Evolutionary conservation across 1,284 basidiomycete genomes (phyloP), one percentile per base, ranked within the genome.

Genomic region (Ustilago esculenta): DNA sequence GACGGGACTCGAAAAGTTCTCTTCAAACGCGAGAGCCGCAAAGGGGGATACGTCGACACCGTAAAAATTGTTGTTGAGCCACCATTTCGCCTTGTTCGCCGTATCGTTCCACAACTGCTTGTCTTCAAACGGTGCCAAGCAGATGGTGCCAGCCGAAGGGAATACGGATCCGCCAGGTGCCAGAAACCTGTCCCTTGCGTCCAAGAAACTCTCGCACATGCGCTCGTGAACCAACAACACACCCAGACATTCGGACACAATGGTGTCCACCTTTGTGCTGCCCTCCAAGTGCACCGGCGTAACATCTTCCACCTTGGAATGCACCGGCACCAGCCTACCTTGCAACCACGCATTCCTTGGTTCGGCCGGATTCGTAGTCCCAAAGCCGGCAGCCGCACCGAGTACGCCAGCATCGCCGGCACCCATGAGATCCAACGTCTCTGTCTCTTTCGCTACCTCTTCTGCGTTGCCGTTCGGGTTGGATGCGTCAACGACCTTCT

Each of bases 231-330:
- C 78, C 23, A 86, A 73, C 75, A 86, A 59, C 41, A 85, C 84
- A 4, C 85, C 85, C 11, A 86, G 83, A 23, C 85, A 85, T 67
- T 86, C 85, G 3, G 84, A 85, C n/a, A 86, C 82, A 45, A 86
- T 84, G 24, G 85, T 85, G 60, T 86, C 85, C 21, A 85, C 84
- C 68, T 84, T 79, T 21, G 77, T 42, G 24, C 58, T 40, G 5
- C 72, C 73, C 7, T 70, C 53, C 5, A 75, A 49, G 29, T 60
- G 50, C 14, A 47, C 32, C 5, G 58, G 18, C n/a, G 66, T 76
- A 5, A 80, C 77, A 25, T 80, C 73, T 45, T 80, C 78, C 42
- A 79, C 64, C 33, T 77, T 77, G 29, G 59, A 43, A 36, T 75
- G 72, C 20, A 76, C 71, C 3, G 75, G 73, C 2, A 71, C 61